A percentile compares a stretch with the other conserved stretches of the same genome.
phyloP scores from a whole-genome alignment of 768 basidiomycete genomes.

The Rhodotorula babjevae region DNA sequence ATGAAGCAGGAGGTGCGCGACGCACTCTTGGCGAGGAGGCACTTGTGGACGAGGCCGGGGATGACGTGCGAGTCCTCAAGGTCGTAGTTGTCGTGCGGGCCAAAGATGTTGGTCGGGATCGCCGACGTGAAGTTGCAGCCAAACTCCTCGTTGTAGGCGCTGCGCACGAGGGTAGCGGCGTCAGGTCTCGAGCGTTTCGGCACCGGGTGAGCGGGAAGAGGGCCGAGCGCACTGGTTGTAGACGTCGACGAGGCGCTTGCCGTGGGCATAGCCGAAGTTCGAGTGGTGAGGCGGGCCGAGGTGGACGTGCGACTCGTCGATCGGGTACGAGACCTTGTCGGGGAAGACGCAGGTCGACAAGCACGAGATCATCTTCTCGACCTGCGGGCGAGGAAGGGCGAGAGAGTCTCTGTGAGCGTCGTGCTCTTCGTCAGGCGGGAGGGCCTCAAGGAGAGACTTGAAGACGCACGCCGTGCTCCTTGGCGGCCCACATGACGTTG shows the following conservation, averaged over 20 bases:
- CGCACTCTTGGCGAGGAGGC: slow-evolving; percentile 81
- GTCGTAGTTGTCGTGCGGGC: slow-evolving; percentile 89
- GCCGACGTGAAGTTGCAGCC: slow-evolving; percentile 93
- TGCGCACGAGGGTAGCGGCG: slow-evolving; percentile 42
- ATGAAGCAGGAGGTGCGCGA: too few species aligned
- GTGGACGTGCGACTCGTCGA: slow-evolving; percentile 90
- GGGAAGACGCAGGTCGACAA: slow-evolving; percentile 97
- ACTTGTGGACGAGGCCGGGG: slow-evolving; percentile 87
- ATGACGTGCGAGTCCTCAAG: slow-evolving; percentile 90
- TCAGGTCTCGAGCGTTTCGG: not conserved
- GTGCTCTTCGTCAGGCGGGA: too few species aligned
- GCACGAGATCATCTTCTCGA: slow-evolving; percentile 82
- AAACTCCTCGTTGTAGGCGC: slow-evolving; percentile 92
- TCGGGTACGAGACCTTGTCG: slow-evolving; percentile 86
- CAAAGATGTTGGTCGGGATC: slow-evolving; percentile 97
- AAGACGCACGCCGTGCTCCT: slow-evolving; percentile 54
- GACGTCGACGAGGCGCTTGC: slow-evolving; percentile 90
- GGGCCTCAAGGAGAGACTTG: too few species aligned
- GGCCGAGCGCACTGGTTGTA: slow-evolving; percentile 72
- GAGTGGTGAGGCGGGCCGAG: slow-evolving; percentile 84
- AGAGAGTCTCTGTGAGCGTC: not conserved
- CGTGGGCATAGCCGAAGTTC: slow-evolving; percentile 95
- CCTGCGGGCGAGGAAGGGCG: slow-evolving; percentile 38
- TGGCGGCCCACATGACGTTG: slow-evolving; percentile 74
- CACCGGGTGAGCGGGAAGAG: not conserved